These are phyloP conservation scores for Xanthoconium separans DNA, from an alignment of 1,284 basidiomycete genomes.

Conservation along the genomic window DNA sequence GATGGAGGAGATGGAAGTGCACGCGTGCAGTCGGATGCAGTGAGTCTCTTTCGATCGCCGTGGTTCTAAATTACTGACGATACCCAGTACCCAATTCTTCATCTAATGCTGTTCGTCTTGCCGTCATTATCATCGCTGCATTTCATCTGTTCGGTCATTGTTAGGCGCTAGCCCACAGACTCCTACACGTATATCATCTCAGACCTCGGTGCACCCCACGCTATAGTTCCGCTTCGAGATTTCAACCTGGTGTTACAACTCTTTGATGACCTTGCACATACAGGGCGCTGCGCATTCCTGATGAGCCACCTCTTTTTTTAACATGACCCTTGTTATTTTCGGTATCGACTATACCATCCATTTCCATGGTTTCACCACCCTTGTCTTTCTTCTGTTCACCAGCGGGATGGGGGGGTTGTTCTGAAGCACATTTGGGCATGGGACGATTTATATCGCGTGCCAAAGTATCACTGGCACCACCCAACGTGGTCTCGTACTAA, in stretches of 20 bases:
- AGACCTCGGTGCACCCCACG: conserved; percentile 15
- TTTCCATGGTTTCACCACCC: conserved; percentile 1
- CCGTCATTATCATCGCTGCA: conserved; percentile 26
- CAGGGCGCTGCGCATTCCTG: conserved; percentile 34
- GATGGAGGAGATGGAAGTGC: conserved; percentile 98
- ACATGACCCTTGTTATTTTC: conserved; percentile 8
- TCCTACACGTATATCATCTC: conserved; percentile 24
- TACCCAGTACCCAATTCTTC: conserved; percentile 31
- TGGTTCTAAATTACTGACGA: background rate
- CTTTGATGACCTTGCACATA: conserved; percentile 22
- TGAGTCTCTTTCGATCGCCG: conserved; percentile 38
- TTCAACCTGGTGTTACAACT: conserved; percentile 26
- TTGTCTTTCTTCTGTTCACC: background rate
- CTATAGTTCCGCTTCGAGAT: conserved; percentile 21
- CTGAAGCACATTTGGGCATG: conserved; percentile 8
- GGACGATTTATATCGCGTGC: conserved; percentile 17
- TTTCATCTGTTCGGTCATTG: conserved; percentile 27
- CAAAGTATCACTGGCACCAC: background rate
- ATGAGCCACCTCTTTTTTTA: conserved; percentile 10
- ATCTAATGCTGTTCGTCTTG: conserved; percentile 29
- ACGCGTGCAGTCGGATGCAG: conserved; percentile 85
- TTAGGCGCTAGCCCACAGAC: conserved; percentile 33
- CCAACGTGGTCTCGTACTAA: background rate
- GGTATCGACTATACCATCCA: conserved; percentile 25
- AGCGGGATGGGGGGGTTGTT: conserved; percentile 11